Conservation (phyloP, 1,139 yeast genomes). For the Suhomyces atakaporum region DNA sequence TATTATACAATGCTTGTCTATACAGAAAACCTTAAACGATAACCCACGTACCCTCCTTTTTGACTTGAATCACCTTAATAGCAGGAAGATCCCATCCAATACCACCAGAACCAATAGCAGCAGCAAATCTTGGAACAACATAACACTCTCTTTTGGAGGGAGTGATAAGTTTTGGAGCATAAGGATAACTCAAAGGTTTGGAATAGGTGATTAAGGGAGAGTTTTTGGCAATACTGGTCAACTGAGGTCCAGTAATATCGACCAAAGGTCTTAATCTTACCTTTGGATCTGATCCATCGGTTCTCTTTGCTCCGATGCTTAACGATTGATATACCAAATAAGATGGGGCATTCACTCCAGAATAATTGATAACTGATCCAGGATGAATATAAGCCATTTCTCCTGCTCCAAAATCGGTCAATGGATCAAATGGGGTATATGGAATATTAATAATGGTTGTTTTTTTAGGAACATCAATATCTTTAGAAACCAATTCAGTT, state of each 20-base stretch:
- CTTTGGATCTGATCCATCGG: constrained; percentile 37
- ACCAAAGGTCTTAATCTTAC: constrained; percentile 76
- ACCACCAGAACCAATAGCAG: constrained; percentile 78
- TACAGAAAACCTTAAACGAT: constrained; percentile 22
- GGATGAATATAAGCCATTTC: constrained; percentile 72
- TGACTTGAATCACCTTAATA: constrained; percentile 70
- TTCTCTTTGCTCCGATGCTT: constrained; percentile 46
- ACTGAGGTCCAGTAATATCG: constrained; percentile 71
- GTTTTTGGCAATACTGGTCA: constrained; percentile 73
- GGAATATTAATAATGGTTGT: constrained; percentile 68
- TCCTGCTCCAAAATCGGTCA: constrained; percentile 14
- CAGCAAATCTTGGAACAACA: constrained; percentile 90
- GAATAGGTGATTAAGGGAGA: constrained; percentile 80
- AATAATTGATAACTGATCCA: constrained; percentile 54
- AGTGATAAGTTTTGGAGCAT: constrained; percentile 70
- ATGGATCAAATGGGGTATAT: constrained; percentile 67
- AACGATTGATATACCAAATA: constrained; percentile 71
- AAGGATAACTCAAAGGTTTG: constrained; percentile 88
- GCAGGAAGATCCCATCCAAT: constrained; percentile 95
- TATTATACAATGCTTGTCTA: no score
- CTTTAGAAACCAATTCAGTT: constrained; percentile 73
- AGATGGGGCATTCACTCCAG: constrained; percentile 72
- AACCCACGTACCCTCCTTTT: constrained; percentile 63
- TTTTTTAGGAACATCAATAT: constrained; percentile 57
- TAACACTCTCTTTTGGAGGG: constrained; percentile 78